Percentiles rank a stretch among this genome's conserved stretches.
Conservation (phyloP, 2,329 filamentous ascomycete genomes). For the Mycocentrospora acerina region DNA sequence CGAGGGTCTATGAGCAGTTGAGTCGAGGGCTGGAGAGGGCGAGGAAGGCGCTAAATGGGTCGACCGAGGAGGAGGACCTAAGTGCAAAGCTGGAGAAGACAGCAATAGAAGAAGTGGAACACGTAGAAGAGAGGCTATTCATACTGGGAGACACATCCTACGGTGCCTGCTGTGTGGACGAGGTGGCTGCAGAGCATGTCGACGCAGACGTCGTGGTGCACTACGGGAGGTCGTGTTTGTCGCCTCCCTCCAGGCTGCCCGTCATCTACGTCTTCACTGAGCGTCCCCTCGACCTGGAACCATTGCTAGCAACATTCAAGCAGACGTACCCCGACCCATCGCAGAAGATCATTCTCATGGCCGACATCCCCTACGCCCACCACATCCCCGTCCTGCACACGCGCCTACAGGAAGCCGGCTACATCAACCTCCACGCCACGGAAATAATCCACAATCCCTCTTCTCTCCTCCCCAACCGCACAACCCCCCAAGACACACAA, state of each 20-base stretch:
- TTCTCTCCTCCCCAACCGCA: slow-evolving; percentile 81
- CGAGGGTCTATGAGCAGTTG: slow-evolving; percentile 72
- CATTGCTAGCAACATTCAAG: slow-evolving; percentile 63
- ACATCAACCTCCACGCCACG: slow-evolving; percentile 68
- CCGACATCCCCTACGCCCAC: slow-evolving; percentile 82
- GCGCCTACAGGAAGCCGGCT: slow-evolving; percentile 64
- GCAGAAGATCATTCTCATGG: slow-evolving; percentile 74
- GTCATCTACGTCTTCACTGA: slow-evolving; percentile 90
- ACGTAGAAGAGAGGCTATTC: slow-evolving; percentile 59
- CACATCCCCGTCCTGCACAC: slow-evolving; percentile 65
- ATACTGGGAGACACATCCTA: slow-evolving; percentile 96
- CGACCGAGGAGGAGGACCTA: slow-evolving; percentile 15
- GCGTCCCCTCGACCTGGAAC: slow-evolving; percentile 64
- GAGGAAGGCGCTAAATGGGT: slow-evolving; percentile 14
- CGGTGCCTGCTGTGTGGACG: slow-evolving; percentile 94
- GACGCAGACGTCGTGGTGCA: slow-evolving; percentile 90
- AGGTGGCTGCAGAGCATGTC: slow-evolving; percentile 92
- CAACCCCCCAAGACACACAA: slow-evolving; percentile 56
- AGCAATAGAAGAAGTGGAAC: slow-evolving; percentile 12
- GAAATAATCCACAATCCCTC: slow-evolving; percentile 75
- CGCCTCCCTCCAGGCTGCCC: slow-evolving; percentile 81
- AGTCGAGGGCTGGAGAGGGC: slow-evolving; percentile 51
- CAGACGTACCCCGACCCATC: slow-evolving; percentile 66
- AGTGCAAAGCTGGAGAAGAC: slow-evolving; percentile 15
- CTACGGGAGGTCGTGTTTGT: slow-evolving; percentile 89